Percentiles rank a stretch among this genome's conserved stretches.
Evolutionary conservation across 139 green algal genomes (phyloP).

Genomic region (Pycnococcus provasolii): DNA sequence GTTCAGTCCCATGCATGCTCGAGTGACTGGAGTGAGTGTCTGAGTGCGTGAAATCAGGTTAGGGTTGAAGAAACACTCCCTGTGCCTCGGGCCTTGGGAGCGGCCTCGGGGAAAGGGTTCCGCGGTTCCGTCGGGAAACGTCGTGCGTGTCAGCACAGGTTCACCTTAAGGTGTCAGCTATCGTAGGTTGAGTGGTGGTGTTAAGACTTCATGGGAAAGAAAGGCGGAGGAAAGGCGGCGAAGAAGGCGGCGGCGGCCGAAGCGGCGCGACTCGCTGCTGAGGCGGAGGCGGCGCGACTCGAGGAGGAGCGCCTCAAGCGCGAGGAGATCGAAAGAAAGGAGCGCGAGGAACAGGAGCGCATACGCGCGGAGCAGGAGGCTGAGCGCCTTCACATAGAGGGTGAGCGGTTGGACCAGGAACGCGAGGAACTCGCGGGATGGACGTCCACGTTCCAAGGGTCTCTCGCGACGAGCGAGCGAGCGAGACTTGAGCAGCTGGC

Average conservation of each 20-base stretch:
- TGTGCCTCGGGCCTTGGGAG: too few species aligned
- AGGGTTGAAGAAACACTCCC: too few species aligned
- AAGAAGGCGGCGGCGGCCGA: not conserved
- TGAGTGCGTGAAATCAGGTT: too few species aligned
- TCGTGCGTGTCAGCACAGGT: too few species aligned
- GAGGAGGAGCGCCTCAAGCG: conserved; percentile 7
- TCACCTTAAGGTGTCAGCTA: too few species aligned
- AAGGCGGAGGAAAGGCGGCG: not conserved
- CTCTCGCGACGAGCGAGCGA: not conserved
- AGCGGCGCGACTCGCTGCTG: not conserved
- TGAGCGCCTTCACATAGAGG: conserved; percentile 6
- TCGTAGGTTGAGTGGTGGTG: too few species aligned
- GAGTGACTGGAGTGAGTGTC: too few species aligned
- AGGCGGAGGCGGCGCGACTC: conserved; percentile 1
- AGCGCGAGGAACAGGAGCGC: not conserved
- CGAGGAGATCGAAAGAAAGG: not conserved
- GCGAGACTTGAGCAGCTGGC: not conserved
- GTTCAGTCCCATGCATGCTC: too few species aligned
- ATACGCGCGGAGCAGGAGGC: not conserved
- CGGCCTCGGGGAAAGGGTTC: too few species aligned
- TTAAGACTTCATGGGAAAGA: not conserved
- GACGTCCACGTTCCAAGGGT: too few species aligned
- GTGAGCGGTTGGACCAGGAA: not conserved
- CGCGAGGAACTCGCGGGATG: too few species aligned
- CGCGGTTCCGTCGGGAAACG: too few species aligned